phyloP scores from a whole-genome alignment of 768 basidiomycete genomes.

The Glaciozyma martinii region DNA sequence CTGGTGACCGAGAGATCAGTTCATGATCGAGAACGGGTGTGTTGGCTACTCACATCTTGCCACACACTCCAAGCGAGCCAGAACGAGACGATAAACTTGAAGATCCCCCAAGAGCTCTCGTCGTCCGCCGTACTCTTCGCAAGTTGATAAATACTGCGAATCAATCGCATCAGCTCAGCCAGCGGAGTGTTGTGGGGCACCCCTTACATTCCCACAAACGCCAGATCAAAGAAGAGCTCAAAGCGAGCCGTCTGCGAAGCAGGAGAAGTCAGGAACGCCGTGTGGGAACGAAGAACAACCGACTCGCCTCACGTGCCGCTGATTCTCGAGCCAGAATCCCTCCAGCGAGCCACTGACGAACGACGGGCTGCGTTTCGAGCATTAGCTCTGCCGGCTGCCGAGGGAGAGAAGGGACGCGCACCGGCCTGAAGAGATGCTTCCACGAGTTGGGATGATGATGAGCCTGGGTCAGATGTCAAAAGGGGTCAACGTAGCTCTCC shows the following conservation, averaged over 20 bases:
- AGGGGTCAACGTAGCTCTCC: too few relatives aligned
- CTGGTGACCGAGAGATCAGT: background rate
- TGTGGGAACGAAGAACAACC: too few relatives aligned
- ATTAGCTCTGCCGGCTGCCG: too few relatives aligned
- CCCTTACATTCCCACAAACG: constrained; percentile 37
- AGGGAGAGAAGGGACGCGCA: too few relatives aligned
- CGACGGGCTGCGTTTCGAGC: too few relatives aligned
- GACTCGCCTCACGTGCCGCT: constrained; percentile 2
- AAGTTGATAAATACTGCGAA: constrained; percentile 36
- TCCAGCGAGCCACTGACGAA: constrained; percentile 1
- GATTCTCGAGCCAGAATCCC: background rate
- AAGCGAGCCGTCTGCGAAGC: constrained; percentile 30
- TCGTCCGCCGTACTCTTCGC: constrained; percentile 37
- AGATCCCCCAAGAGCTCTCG: background rate
- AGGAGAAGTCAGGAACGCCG: background rate
- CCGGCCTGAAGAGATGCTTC: background rate
- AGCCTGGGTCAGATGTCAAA: background rate
- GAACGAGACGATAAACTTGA: constrained; percentile 30
- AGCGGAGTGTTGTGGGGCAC: too few relatives aligned
- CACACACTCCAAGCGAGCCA: constrained; percentile 38
- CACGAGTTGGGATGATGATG: background rate
- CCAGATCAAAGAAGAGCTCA: constrained; percentile 42
- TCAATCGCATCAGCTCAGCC: too few relatives aligned
- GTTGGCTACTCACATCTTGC: constrained; percentile 29
- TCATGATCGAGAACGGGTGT: background rate